Conservation (phyloP, 2,329 filamentous ascomycete genomes). For the Aspergillus brunneoviolaceus region DNA sequence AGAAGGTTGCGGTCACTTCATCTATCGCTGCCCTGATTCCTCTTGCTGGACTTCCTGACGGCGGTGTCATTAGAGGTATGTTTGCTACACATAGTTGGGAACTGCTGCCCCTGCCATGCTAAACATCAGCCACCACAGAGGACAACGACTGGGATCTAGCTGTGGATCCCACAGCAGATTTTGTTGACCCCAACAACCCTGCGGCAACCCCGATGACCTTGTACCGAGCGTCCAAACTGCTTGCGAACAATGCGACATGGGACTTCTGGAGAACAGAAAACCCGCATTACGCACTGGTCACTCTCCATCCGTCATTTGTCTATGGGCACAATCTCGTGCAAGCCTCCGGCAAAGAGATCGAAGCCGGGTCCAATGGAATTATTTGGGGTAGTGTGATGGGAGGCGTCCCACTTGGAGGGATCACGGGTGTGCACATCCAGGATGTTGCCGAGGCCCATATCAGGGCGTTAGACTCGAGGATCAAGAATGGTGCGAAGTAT, state of each 20-base stretch:
- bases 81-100: too few relatives aligned
- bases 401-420: neutral
- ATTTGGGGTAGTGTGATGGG: constrained; percentile 20
- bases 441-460: constrained; percentile 31
- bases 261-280: constrained; percentile 17
- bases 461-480: constrained; percentile 18
- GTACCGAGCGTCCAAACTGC: constrained; percentile 28
- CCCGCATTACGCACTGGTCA: constrained; percentile 23
- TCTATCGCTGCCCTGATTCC: constrained; percentile 23
- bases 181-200: constrained; percentile 11
- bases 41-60: constrained; percentile 16
- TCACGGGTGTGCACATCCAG: constrained; percentile 22
- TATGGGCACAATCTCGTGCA: constrained; percentile 24
- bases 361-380: constrained; percentile 13
- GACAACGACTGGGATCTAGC: constrained; percentile 23
- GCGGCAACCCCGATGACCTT: constrained; percentile 18
- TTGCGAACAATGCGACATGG: constrained; percentile 24
- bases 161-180: constrained; percentile 17
- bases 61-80: constrained; percentile 22
- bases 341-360: constrained; percentile 13
- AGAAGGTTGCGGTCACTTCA: constrained; percentile 26
- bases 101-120: neutral
- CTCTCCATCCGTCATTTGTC: constrained; percentile 25
- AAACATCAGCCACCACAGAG: constrained; percentile 14
- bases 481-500: constrained; percentile 23